Evolutionary conservation across 208 protist genomes (phyloP), one percentile per base, ranked within the genome.

Genomic region (Zelonia costaricensis): DNA sequence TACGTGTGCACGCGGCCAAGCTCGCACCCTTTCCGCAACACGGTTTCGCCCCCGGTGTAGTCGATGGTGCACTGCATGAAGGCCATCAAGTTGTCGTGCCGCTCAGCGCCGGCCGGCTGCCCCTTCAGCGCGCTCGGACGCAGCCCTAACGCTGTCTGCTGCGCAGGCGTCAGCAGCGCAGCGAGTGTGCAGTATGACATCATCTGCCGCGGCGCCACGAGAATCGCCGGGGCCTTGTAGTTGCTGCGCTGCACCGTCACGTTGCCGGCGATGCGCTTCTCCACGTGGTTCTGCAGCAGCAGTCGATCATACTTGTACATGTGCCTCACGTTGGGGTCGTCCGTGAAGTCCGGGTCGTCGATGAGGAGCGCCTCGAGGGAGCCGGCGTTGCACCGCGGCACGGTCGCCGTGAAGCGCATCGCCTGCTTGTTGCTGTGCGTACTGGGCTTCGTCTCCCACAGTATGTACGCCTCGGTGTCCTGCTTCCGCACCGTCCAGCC

Each of bases 1-100:
- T 82, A 86, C 48, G 36, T 35, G 42, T 52, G 72, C 36, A 54
- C 52, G 60, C 43, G 63, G 33, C 48, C 52, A 7, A 39, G 65
- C 60, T 45, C 68, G 38, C 62, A 51, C 12, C 53, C 68, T 16
- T 60, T 72, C 9, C 31, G 22, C 22, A 78, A 31, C n/a, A 15
- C 23, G 20, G 62, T 40, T 10, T 61, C 58, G 7, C 56, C 40
- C 0, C 68, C 60, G 9, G 72, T 60, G 59, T 78, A 78, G 13
- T 74, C 63, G 25, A 76, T 48, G 15, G 46, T 38, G 67, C 66
- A 74, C 51, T 84, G 73, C n/a, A 58, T n/a, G 44, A 77, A 76
- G 2, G 64, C 72, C 55, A 76, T 64, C 8, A 59, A 44, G 22
- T 57, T 43, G 36, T 61, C 62, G 15, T 22, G 56, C 22, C 54